Conservation (phyloP, 2,329 filamentous ascomycete genomes). For the Alternaria sp. region DNA sequence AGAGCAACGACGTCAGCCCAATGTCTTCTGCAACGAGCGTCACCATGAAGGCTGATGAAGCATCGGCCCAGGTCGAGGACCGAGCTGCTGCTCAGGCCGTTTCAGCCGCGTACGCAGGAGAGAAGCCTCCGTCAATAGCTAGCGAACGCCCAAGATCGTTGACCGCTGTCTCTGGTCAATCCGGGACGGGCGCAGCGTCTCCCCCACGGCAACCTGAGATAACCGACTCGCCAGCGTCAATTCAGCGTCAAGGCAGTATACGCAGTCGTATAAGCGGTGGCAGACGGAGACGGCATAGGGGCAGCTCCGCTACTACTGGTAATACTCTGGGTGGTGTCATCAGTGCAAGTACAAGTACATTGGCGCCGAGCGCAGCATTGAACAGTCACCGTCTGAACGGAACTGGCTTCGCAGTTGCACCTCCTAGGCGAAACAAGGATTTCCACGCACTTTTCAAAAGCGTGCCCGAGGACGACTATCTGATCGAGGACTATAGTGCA, state of each 20-base stretch:
- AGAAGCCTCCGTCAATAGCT: conserved; percentile 44
- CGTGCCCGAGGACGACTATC: conserved; percentile 95
- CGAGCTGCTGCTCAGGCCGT: conserved; percentile 65
- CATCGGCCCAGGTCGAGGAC: conserved; percentile 64
- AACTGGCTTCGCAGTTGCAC: conserved; percentile 94
- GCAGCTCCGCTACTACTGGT: conserved; percentile 72
- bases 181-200: conserved; percentile 33
- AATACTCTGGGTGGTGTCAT: conserved; percentile 75
- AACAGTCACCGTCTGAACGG: conserved; percentile 82
- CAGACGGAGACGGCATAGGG: conserved; percentile 72
- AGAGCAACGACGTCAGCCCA: conserved; percentile 64
- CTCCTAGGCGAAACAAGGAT: conserved; percentile 93
- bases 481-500: conserved; percentile 98
- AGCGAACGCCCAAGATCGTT: conserved; percentile 51
- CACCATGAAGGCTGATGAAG: conserved; percentile 56
- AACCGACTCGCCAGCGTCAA: conserved; percentile 63
- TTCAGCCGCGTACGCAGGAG: conserved; percentile 63
- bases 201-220: conserved; percentile 70
- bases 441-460: conserved; percentile 95
- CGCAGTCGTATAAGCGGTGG: conserved; percentile 60
- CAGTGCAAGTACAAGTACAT: conserved; percentile 70
- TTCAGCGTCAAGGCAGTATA: conserved; percentile 62
- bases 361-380: conserved; percentile 67
- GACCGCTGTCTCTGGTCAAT: conserved; percentile 41
- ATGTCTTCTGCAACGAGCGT: conserved; percentile 66